Evolutionary conservation across 768 basidiomycete genomes (phyloP).

Genomic region (Kwoniella shandongensis): DNA sequence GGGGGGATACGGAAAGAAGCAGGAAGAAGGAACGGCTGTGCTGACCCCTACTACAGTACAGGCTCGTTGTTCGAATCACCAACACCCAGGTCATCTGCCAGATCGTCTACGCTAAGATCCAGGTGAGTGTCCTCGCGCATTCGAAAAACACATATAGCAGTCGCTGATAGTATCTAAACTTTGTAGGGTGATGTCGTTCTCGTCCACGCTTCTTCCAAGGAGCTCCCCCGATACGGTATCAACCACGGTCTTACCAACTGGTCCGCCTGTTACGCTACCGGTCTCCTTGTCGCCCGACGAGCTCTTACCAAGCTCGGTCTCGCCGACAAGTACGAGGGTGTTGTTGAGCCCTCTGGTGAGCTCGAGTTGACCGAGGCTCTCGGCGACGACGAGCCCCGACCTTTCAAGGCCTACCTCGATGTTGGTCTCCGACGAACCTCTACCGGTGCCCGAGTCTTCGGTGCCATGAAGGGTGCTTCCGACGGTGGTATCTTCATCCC

Average conservation of each 20-base stretch:
- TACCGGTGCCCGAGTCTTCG: constrained; percentile 95
- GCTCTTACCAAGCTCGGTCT: constrained; percentile 92
- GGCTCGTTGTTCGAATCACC: constrained; percentile 94
- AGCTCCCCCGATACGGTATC: constrained; percentile 94
- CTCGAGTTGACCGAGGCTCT: constrained; percentile 82
- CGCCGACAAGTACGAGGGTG: constrained; percentile 95
- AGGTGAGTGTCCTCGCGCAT: constrained; percentile 54
- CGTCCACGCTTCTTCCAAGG: constrained; percentile 79
- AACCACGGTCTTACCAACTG: constrained; percentile 98
- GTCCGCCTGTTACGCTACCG: constrained; percentile 97
- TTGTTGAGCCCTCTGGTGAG: constrained; percentile 86
- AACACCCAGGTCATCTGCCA: constrained; percentile 89
- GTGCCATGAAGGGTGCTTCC: constrained; percentile 96
- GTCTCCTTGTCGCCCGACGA: constrained; percentile 90
- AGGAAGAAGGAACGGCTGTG: neutral
- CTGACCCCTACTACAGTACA: constrained; percentile 38
- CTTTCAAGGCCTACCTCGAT: constrained; percentile 99
- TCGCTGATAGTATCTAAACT: neutral
- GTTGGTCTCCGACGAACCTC: constrained; percentile 97
- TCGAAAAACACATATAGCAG: too few species aligned
- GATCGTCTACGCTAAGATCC: constrained; percentile 93
- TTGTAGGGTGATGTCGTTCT: constrained; percentile 80
- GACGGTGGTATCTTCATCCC: constrained; percentile 98
- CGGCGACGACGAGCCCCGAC: constrained; percentile 86
- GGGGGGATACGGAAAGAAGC: neutral